These are phyloP conservation scores for Ceratocystis ficicola DNA, from an alignment of 2,329 filamentous ascomycete species.

Conservation along the genomic window DNA sequence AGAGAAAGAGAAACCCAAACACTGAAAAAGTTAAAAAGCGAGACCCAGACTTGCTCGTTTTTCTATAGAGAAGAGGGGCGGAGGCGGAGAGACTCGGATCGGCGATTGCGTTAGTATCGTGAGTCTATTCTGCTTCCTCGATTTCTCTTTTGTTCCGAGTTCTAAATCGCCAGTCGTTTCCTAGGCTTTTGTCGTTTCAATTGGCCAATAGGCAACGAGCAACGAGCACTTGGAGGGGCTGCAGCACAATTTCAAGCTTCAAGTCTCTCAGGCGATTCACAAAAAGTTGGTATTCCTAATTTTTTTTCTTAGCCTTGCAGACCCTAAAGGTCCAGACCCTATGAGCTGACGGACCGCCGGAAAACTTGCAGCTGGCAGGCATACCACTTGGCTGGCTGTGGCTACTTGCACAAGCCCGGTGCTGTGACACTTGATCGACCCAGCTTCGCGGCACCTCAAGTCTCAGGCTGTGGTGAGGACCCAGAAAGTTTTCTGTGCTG, in stretches of 20 bases:
- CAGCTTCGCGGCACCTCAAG: not conserved
- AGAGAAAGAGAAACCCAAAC: not conserved
- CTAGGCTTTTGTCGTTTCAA: not conserved
- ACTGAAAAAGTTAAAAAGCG: not conserved
- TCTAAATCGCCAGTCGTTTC: not conserved
- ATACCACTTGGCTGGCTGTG: not conserved
- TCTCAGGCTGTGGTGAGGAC: not conserved
- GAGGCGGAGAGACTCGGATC: constrained; percentile 1
- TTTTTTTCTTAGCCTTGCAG: not conserved
- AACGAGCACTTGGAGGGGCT: not conserved
- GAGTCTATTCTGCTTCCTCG: not conserved
- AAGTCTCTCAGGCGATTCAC: constrained; percentile 8
- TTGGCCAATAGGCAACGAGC: constrained; percentile 1
- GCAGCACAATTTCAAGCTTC: constrained; percentile 7
- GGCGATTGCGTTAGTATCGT: constrained; percentile 2
- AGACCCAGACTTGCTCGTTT: not conserved
- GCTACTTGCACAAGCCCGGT: not conserved
- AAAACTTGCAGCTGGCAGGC: not conserved
- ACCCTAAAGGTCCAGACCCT: not conserved
- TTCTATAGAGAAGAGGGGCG: not conserved
- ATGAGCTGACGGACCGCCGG: too few species aligned
- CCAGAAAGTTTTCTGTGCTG: not conserved
- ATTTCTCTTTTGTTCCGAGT: not conserved
- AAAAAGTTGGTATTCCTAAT: not conserved
- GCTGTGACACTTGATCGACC: not conserved